Percentiles rank a stretch among this genome's conserved stretches.
Evolutionary conservation across 352 stramenopile species (phyloP).

Genomic region (Aphanomyces stellatus): DNA sequence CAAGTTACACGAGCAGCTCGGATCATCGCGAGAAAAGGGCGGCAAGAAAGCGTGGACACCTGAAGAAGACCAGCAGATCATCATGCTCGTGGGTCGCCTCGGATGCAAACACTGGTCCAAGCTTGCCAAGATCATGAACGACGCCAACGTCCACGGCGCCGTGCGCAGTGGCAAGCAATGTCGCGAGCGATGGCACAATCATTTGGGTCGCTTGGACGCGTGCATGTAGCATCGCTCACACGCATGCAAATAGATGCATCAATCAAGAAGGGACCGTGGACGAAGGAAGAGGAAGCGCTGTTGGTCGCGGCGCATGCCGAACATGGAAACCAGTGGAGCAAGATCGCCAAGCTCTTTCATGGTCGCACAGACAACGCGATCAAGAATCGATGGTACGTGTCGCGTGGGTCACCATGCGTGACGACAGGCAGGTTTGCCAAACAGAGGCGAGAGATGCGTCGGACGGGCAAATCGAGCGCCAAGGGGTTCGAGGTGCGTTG

Average conservation of each 20-base stretch:
- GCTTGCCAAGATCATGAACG: conserved; percentile 16
- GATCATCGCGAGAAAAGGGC: neutral
- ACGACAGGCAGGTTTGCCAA: conserved; percentile 15
- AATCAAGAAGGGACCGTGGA: conserved; percentile 34
- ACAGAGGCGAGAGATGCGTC: conserved; percentile 8
- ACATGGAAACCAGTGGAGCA: conserved; percentile 38
- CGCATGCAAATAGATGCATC: conserved; percentile 31
- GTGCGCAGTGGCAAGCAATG: conserved; percentile 15
- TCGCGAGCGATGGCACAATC: conserved; percentile 20
- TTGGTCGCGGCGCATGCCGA: conserved; percentile 28
- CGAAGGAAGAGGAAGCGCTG: conserved; percentile 28
- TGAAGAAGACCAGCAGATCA: conserved; percentile 14
- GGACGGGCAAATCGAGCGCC: neutral
- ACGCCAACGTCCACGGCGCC: neutral
- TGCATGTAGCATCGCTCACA: conserved; percentile 15
- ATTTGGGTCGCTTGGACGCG: neutral
- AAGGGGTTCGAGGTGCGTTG: too few relatives aligned
- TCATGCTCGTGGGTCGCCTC: conserved; percentile 9
- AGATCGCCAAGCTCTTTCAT: conserved; percentile 35
- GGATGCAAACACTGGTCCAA: conserved; percentile 20
- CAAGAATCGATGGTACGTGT: conserved; percentile 43
- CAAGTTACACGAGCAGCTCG: neutral
- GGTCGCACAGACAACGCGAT: conserved; percentile 43
- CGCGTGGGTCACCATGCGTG: neutral
- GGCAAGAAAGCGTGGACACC: conserved; percentile 16